Base-by-base conservation (phyloP, 83 land plant genomes). In the Diphasiastrum complanatum region DNA sequence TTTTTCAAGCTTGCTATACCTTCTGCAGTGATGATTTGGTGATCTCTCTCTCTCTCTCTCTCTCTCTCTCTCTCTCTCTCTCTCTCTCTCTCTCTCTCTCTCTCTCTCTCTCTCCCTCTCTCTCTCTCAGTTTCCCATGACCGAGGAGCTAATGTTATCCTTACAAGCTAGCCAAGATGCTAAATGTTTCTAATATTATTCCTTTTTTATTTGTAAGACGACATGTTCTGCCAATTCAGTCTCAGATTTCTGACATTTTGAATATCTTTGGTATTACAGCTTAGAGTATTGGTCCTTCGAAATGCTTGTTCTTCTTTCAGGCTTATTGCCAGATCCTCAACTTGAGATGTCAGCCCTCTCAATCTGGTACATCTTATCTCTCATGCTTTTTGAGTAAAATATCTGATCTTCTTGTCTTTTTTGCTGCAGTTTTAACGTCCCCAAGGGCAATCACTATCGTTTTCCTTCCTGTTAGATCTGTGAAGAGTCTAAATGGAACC, bases 21-120 rank as follows among this genome's bases (percentile, higher is more conserved):
- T 27, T 83, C 91, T 40, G 84, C 91, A 8, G 58, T 75, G 10
- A 85, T 85, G 91, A 72, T 72, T 12, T 85, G 91, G 84, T 80
- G 71, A 46, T 33, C 24, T 20, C 3, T 28, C 47, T 3, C 40
- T 12, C 4, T 26, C 11, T 60, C 16, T 47, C 18, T 62, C 14
- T 25, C 25, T 14, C n/a, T 29, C 23, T n/a, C 0, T 51, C 20
- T 47, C 40, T 1, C 16, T 12, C 18, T n/a, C 26, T 47, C 27
- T 37, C 34, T 28, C 18, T 58, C 45, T 47, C 45, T n/a, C n/a
- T n/a, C n/a, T n/a, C n/a, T n/a, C n/a, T n/a, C n/a, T n/a, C n/a
- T n/a, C n/a, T n/a, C n/a, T n/a, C n/a, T n/a, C n/a, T n/a, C n/a
- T n/a, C n/a, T n/a, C n/a, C n/a, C n/a, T n/a, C n/a, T n/a, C n/a